Conservation (phyloP, 179 eudicot species). For the Spinacia oleracea region DNA sequence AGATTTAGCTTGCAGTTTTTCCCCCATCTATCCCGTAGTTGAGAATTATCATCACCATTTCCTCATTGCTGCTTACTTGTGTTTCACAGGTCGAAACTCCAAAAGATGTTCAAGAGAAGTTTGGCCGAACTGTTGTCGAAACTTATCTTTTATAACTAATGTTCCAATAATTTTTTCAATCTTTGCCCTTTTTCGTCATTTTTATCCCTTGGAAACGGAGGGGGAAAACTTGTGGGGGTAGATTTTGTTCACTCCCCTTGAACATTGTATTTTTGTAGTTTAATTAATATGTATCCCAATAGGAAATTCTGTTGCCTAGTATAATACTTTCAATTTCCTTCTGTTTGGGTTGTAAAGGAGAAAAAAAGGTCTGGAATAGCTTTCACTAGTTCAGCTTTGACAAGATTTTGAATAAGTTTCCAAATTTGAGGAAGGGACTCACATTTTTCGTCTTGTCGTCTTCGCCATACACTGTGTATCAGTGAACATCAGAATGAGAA, state of each 20-base stretch:
- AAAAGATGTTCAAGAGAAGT: constrained; percentile 92
- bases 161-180: neutral
- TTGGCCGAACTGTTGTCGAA: constrained; percentile 93
- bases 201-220: neutral
- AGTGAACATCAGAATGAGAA: too few species aligned
- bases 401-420: neutral
- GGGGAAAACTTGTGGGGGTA: neutral
- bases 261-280: constrained; percentile 11
- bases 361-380: neutral
- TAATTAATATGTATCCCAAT: neutral
- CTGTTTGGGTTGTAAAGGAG: constrained; percentile 6
- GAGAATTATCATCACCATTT: neutral
- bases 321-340: neutral
- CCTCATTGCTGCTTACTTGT: constrained; percentile 7
- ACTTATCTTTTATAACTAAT: constrained; percentile 56
- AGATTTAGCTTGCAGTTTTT: neutral
- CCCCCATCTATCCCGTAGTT: too few species aligned
- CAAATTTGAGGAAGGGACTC: neutral
- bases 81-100: constrained; percentile 85
- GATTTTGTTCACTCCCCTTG: neutral
- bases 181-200: neutral
- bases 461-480: too few species aligned
- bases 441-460: neutral
- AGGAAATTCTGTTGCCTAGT: neutral
- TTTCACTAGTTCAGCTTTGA: neutral